A percentile compares a stretch with the other conserved stretches of the same genome.
These are phyloP conservation scores for Mucor ambiguus DNA, from an alignment of 371 early-diverging fungal genomes.

Conservation along the genomic window DNA sequence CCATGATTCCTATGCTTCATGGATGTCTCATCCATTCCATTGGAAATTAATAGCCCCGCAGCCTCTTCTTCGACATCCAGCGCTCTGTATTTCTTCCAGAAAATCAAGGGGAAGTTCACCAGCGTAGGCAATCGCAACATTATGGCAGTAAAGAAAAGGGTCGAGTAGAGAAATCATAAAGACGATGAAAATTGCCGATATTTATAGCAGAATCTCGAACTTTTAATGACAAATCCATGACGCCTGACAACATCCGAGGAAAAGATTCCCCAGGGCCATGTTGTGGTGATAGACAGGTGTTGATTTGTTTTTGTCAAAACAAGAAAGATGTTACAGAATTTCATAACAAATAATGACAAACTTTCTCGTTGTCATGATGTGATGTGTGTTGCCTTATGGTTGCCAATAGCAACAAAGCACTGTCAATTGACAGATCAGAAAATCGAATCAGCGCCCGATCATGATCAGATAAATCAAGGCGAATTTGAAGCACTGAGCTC, in stretches of 20 bases:
- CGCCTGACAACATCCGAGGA: not conserved
- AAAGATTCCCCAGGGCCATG: not conserved
- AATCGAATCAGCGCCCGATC: not conserved
- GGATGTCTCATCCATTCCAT: not conserved
- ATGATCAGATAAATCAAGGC: not conserved
- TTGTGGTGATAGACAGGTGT: not conserved
- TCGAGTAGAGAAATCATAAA: not conserved
- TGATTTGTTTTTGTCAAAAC: not conserved
- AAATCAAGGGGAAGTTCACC: not conserved
- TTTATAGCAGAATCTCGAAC: not conserved
- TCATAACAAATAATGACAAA: not conserved
- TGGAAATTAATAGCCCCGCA: not conserved
- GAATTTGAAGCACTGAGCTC: not conserved
- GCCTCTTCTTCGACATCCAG: slow-evolving; percentile 8
- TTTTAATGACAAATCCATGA: slow-evolving; percentile 3
- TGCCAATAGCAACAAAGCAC: not conserved
- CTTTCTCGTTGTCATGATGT: not conserved
- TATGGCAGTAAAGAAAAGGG: not conserved
- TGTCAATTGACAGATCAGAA: not conserved
- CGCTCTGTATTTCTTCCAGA: slow-evolving; percentile 5
- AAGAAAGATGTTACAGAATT: not conserved
- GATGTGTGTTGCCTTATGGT: not conserved
- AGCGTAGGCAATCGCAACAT: slow-evolving; percentile 13
- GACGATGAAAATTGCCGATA: not conserved
- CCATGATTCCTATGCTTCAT: not conserved